These are phyloP conservation scores for Styphnolobium japonicum DNA, from an alignment of 306 rosid genomes.

Conservation along the genomic window DNA sequence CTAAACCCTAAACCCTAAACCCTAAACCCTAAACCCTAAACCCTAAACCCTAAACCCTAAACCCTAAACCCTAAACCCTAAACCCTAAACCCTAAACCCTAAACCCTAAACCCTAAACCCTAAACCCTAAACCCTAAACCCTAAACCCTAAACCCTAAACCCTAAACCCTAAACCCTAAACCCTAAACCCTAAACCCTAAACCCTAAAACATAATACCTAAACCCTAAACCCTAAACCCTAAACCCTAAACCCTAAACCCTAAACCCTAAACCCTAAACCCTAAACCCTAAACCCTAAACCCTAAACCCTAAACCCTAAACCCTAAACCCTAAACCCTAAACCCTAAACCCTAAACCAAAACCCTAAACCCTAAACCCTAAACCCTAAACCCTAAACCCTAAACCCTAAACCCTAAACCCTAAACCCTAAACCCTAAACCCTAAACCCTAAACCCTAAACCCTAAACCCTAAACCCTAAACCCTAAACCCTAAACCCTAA, in stretches of 20 bases:
- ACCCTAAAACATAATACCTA: background rate
- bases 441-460: conserved; percentile 27
- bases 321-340: background rate
- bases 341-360: background rate
- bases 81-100: conserved; percentile 22
- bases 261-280: conserved; percentile 17
- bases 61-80: conserved; percentile 8
- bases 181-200: background rate
- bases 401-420: conserved; percentile 27
- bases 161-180: background rate
- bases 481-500: background rate
- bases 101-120: conserved; percentile 13
- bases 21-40: conserved; percentile 28
- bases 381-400: conserved; percentile 31
- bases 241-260: conserved; percentile 8
- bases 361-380: conserved; percentile 29
- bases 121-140: conserved; percentile 15
- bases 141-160: conserved; percentile 15
- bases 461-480: conserved; percentile 23
- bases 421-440: conserved; percentile 17
- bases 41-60: conserved; percentile 18
- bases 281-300: conserved; percentile 20
- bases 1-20: conserved; percentile 19
- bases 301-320: conserved; percentile 31
- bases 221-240: conserved; percentile 1